A percentile compares a stretch with the other conserved stretches of the same genome.
Conservation (phyloP, 106 monocot genomes). For the Amphibolis antarctica region DNA sequence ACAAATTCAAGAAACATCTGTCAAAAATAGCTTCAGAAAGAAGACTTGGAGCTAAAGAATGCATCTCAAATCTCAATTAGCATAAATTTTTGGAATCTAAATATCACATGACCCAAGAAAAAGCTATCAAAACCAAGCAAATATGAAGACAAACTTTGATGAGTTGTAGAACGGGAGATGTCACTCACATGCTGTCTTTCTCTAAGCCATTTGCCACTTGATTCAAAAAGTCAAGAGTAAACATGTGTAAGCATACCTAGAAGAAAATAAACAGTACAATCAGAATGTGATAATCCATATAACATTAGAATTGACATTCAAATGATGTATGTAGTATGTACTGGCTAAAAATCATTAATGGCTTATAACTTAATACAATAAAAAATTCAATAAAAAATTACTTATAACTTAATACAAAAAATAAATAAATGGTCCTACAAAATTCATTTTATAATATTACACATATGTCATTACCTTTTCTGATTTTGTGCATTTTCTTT, state of each 20-base stretch:
- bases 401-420: too few species aligned
- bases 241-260: conserved; percentile 92
- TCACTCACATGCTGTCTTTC: conserved; percentile 89
- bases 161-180: neutral
- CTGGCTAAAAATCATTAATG: too few species aligned
- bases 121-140: neutral
- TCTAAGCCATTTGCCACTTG: conserved; percentile 94
- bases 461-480: too few species aligned
- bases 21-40: too few species aligned
- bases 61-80: too few species aligned
- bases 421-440: too few species aligned
- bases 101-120: neutral
- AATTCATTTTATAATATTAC: too few species aligned
- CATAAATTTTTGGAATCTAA: neutral
- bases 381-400: too few species aligned
- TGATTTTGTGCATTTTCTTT: too few species aligned
- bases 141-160: neutral
- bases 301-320: neutral
- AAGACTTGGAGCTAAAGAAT: too few species aligned
- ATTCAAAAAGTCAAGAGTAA: conserved; percentile 90
- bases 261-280: conserved; percentile 9
- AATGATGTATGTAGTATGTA: neutral
- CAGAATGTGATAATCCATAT: neutral
- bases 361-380: too few species aligned
- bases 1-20: too few species aligned